Evolutionary conservation across 83 land plant species (phyloP).

Genomic region (Isoetes engelmannii): DNA sequence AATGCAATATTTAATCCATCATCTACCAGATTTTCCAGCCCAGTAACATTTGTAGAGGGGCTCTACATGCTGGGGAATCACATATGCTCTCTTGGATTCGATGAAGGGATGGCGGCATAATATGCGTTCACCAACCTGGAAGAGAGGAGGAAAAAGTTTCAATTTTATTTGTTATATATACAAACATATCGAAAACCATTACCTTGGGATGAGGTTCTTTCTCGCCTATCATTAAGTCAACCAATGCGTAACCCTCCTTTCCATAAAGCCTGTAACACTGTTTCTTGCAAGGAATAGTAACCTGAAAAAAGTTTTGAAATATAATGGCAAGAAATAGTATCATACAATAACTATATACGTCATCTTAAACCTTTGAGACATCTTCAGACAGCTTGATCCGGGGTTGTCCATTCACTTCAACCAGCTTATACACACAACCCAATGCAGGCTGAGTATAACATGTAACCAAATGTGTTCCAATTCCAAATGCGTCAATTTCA

Average conservation of each 20-base stretch:
- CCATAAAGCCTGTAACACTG: constrained; percentile 75
- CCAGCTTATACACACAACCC: constrained; percentile 89
- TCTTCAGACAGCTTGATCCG: constrained; percentile 98
- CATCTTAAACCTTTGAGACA: constrained; percentile 59
- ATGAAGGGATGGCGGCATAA: constrained; percentile 90
- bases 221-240: constrained; percentile 84
- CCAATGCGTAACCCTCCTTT: constrained; percentile 79
- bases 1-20: too few relatives aligned
- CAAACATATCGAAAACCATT: not conserved
- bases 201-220: constrained; percentile 85
- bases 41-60: constrained; percentile 86
- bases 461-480: constrained; percentile 91
- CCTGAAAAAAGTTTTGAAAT: constrained; percentile 35
- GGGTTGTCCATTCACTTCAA: constrained; percentile 87
- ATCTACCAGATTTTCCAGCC: constrained; percentile 70
- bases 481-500: constrained; percentile 87
- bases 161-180: not conserved
- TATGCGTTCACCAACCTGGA: constrained; percentile 73
- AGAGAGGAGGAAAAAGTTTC: not conserved
- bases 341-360: not conserved
- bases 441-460: constrained; percentile 94
- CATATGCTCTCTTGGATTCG: constrained; percentile 94
- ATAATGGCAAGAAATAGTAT: not conserved
- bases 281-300: constrained; percentile 95
- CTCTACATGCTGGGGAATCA: constrained; percentile 84